Percentiles rank a stretch among this genome's conserved stretches.
Evolutionary conservation across 768 basidiomycete genomes (phyloP).

Genomic region (Leccinum variicolor): DNA sequence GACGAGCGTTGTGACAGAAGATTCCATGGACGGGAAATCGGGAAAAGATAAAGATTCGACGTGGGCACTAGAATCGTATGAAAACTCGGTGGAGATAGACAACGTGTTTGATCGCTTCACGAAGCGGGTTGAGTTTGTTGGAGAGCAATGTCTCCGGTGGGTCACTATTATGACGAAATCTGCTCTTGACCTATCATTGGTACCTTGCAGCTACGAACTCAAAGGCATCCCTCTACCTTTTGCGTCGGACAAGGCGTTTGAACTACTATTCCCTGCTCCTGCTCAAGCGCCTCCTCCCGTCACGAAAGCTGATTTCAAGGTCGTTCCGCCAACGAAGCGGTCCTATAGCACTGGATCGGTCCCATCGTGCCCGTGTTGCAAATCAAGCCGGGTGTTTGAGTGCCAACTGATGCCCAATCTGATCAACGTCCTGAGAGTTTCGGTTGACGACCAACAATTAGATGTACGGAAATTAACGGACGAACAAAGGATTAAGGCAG

Average conservation of each 20-base stretch:
- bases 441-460: constrained; percentile 15
- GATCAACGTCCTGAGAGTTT: constrained; percentile 65
- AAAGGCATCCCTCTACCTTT: constrained; percentile 82
- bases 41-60: constrained; percentile 48
- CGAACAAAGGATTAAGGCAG: constrained; percentile 62
- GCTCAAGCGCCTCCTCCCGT: constrained; percentile 44
- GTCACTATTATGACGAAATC: constrained; percentile 5
- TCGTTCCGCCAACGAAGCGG: constrained; percentile 42
- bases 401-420: constrained; percentile 94
- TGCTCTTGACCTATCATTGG: background rate
- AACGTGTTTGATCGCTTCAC: constrained; percentile 85
- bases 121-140: constrained; percentile 63
- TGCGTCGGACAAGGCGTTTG: constrained; percentile 70
- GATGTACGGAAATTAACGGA: constrained; percentile 47
- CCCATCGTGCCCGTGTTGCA: constrained; percentile 67
- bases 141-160: constrained; percentile 85
- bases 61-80: constrained; percentile 75
- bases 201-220: constrained; percentile 72
- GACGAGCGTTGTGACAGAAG: constrained; percentile 35
- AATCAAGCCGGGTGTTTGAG: constrained; percentile 73
- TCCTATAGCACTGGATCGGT: constrained; percentile 54
- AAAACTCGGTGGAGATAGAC: constrained; percentile 77
- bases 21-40: constrained; percentile 41
- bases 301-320: constrained; percentile 59
- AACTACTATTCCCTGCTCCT: constrained; percentile 67